Percentiles rank a stretch among this genome's conserved stretches.
These are phyloP conservation scores for Didymella exigua DNA, from an alignment of 2,329 filamentous ascomycete genomes.

Conservation along the genomic window DNA sequence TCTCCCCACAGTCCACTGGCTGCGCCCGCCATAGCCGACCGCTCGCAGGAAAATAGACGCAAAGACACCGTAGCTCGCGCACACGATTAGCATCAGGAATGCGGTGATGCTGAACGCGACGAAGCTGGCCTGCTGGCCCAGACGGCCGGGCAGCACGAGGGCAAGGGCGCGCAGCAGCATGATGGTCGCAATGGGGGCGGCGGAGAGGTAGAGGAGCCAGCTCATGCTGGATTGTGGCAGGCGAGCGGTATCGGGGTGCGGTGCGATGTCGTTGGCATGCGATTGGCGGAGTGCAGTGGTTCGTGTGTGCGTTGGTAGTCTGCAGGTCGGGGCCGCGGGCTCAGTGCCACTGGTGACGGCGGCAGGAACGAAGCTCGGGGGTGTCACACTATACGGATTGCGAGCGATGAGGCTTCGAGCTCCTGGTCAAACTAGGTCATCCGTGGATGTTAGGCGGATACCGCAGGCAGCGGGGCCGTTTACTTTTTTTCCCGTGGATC, in stretches of 20 bases:
- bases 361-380: not conserved
- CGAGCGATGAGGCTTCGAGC: slow-evolving; percentile 9
- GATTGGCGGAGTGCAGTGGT: slow-evolving; percentile 10
- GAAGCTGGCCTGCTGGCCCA: slow-evolving; percentile 59
- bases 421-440: not conserved
- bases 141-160: slow-evolving; percentile 35
- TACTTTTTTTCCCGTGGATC: slow-evolving; percentile 13
- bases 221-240: slow-evolving; percentile 31
- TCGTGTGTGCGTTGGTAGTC: not conserved
- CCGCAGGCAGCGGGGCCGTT: slow-evolving; percentile 11
- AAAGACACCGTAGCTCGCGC: slow-evolving; percentile 74
- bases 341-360: not conserved
- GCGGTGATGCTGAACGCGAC: slow-evolving; percentile 65
- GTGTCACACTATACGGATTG: not conserved
- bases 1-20: slow-evolving; percentile 84
- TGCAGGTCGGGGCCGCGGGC: not conserved
- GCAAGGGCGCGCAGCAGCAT: slow-evolving; percentile 39
- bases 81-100: slow-evolving; percentile 44
- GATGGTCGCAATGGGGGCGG: slow-evolving; percentile 33
- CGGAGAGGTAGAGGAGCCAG: slow-evolving; percentile 41
- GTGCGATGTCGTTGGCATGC: slow-evolving; percentile 11
- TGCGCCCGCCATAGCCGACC: slow-evolving; percentile 72
- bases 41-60: slow-evolving; percentile 74
- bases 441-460: slow-evolving; percentile 4
- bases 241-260: slow-evolving; percentile 10